These are phyloP conservation scores for Leavenworthia alabamica DNA, from an alignment of 345 rosid species.

Conservation along the genomic window DNA sequence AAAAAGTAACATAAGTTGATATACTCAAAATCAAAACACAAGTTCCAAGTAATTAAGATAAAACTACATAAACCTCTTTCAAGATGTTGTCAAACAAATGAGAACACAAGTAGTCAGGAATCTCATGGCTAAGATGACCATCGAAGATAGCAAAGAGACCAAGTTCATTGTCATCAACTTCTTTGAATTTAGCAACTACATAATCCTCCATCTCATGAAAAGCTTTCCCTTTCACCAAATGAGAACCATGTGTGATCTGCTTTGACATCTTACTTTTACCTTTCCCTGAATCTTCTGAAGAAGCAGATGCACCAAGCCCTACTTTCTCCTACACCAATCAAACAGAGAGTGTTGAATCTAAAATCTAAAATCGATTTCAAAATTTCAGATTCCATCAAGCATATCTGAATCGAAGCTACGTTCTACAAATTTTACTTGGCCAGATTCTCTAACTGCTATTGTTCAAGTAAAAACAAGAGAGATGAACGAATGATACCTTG, in stretches of 20 bases:
- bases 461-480: not conserved
- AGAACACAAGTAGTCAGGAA: slow-evolving; percentile 64
- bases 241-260: slow-evolving; percentile 70
- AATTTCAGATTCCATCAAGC: not conserved
- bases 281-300: slow-evolving; percentile 61
- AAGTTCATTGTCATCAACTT: slow-evolving; percentile 66
- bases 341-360: not conserved
- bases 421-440: too few relatives aligned
- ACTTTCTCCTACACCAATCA: slow-evolving; percentile 52
- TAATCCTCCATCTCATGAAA: slow-evolving; percentile 83
- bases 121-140: slow-evolving; percentile 73
- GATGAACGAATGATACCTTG: not conserved
- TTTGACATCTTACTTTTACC: slow-evolving; percentile 86
- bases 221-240: slow-evolving; percentile 73
- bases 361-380: too few relatives aligned
- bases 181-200: slow-evolving; percentile 65
- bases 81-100: slow-evolving; percentile 81
- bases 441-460: too few relatives aligned
- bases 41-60: not conserved
- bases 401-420: not conserved
- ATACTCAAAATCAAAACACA: not conserved
- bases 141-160: slow-evolving; percentile 92
- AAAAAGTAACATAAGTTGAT: not conserved
- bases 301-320: slow-evolving; percentile 51
- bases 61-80: slow-evolving; percentile 48